A percentile compares a stretch with the other conserved stretches of the same genome.
These are phyloP conservation scores for Rosa hybrid DNA, from an alignment of 331 rosid species.

Conservation along the genomic window DNA sequence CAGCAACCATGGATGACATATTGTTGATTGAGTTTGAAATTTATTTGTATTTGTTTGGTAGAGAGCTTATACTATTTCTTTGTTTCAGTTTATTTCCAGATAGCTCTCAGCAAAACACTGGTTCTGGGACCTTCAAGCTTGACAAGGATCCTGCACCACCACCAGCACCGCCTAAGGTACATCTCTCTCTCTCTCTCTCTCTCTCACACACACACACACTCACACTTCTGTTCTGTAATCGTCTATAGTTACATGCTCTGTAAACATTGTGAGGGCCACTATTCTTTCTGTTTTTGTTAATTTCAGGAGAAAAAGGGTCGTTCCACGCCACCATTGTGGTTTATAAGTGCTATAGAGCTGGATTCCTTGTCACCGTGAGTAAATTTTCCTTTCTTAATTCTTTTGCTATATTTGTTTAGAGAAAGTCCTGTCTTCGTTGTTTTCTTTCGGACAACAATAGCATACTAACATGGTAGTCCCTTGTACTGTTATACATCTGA, in stretches of 20 bases:
- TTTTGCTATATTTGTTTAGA: constrained; percentile 16
- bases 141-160: constrained; percentile 53
- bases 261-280: background rate
- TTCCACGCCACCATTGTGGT: constrained; percentile 74
- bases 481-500: background rate
- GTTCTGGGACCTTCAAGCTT: constrained; percentile 45
- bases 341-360: constrained; percentile 65
- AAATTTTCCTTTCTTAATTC: constrained; percentile 1
- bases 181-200: background rate
- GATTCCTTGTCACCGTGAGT: constrained; percentile 89
- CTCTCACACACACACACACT: background rate
- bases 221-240: background rate
- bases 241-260: background rate
- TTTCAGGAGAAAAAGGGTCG: constrained; percentile 88
- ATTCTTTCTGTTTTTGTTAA: constrained; percentile 21
- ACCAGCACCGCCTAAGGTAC: constrained; percentile 55
- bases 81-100: constrained; percentile 55
- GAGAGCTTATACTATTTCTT: constrained; percentile 20
- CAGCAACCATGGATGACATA: background rate
- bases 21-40: background rate
- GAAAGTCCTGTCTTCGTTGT: constrained; percentile 1
- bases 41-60: constrained; percentile 13
- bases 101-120: constrained; percentile 45
- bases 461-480: background rate
- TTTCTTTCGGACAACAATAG: background rate